phyloP scores from a whole-genome alignment of 2,329 filamentous ascomycete species.

The Ceratocystis smalleyi region DNA sequence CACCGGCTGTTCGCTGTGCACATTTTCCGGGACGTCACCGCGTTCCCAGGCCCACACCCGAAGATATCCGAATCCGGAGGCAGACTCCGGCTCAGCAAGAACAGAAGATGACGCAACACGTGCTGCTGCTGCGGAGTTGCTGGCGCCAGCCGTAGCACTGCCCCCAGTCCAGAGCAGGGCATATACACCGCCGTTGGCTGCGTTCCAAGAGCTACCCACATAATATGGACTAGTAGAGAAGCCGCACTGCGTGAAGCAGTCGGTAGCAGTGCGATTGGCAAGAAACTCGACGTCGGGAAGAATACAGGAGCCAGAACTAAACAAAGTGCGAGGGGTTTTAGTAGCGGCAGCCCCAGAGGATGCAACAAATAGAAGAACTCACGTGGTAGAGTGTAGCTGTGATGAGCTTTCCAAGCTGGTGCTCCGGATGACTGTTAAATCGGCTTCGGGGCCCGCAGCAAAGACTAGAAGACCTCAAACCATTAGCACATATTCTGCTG shows the following conservation, averaged over 20 bases:
- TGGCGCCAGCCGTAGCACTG: slow-evolving; percentile 34
- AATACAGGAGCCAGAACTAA: not conserved
- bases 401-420: slow-evolving; percentile 3
- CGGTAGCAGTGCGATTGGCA: not conserved
- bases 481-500: not conserved
- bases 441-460: not conserved
- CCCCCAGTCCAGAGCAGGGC: slow-evolving; percentile 54
- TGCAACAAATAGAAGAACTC: not conserved
- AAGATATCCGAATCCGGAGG: not conserved
- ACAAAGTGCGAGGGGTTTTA: not conserved
- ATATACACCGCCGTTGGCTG: slow-evolving; percentile 49
- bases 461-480: not conserved
- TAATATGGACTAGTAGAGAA: slow-evolving; percentile 22
- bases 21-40: slow-evolving; percentile 48
- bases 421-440: slow-evolving; percentile 5
- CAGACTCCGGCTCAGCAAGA: not conserved
- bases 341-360: not conserved
- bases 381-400: slow-evolving; percentile 10
- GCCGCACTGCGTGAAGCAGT: slow-evolving; percentile 10
- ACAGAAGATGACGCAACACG: not conserved
- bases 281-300: not conserved
- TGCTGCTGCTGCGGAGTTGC: not conserved
- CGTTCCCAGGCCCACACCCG: slow-evolving; percentile 62
- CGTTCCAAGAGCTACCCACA: slow-evolving; percentile 53
- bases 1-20: slow-evolving; percentile 41